Base-by-base conservation (phyloP, 805 yeast genomes). In the Yamadazyma tumulicola region DNA sequence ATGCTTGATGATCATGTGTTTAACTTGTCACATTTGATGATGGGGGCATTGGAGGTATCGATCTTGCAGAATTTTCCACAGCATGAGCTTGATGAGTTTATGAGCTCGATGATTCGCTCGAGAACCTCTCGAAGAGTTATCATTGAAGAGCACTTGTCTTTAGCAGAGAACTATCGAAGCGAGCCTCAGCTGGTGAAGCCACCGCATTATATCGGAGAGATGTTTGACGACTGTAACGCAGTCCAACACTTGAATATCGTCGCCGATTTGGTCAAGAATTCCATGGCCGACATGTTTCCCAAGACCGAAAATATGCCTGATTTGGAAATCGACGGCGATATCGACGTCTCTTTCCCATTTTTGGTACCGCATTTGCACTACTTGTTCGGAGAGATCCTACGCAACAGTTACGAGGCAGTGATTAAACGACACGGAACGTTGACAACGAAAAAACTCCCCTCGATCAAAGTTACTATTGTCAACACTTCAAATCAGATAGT, bases 121-220 rank as follows among this genome's bases (percentile, higher is more conserved):
- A 74, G 98, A 51, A 85, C 91, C 25, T 82, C 95, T 46, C 70
- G 98, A 61, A 69, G 97, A 47, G 82, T 91, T 30, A 82, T 91
- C 43, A 86, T 87, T 27, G 96, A 91, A 61, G 96, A 91, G 55
- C 97, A 93, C 61, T 61, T 86, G 24, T 78, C 93, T 7, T 70
- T 93, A 33, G 77, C 95, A 0, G 74, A 78, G 22, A 75, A 83
- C 40, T 82, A 77, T 55, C 59, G 64, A 34, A 47, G 55, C 4
- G 73, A 73, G 18, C 75, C 75, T 6, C 59, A 73, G 38, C 64
- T 62, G 20, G 51, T 49, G 28, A 68, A 73, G 53, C 74, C 83
- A 11, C 67, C 79, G 19, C 69, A 74, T 59, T 69, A 75, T 56
- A 58, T 74, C 59, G 76, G 97, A 20, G 96, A 85, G 50, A 86